phyloP scores from a whole-genome alignment of 768 basidiomycete species.

The Mycena kentingensis region DNA sequence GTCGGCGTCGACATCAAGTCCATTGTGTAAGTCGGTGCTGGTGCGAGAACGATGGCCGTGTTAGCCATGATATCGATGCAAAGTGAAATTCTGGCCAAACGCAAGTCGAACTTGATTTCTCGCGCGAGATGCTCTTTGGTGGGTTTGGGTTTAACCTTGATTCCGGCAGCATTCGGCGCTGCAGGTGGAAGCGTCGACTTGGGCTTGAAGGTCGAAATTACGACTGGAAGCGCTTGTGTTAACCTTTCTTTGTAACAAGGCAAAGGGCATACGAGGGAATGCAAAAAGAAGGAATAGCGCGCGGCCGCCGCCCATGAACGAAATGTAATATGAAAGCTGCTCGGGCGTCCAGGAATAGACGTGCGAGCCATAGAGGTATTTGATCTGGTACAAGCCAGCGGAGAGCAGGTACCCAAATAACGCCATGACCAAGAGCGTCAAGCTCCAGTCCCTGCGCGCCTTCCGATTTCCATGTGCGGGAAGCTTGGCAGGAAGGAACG shows the following conservation, averaged over 20 bases:
- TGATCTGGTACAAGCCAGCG: conserved; percentile 77
- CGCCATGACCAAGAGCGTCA: conserved; percentile 68
- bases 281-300: conserved; percentile 61
- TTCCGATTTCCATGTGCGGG: conserved; percentile 40
- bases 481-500: conserved; percentile 68
- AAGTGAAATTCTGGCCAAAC: conserved; percentile 61
- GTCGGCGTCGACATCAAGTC: conserved; percentile 19
- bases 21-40: conserved; percentile 43
- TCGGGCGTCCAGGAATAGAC: conserved; percentile 72
- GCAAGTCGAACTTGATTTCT: conserved; percentile 73
- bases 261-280: conserved; percentile 35
- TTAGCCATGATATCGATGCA: conserved; percentile 68
- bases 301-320: conserved; percentile 61
- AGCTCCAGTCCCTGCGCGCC: conserved; percentile 73
- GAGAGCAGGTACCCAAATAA: conserved; percentile 67
- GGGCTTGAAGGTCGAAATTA: conserved; percentile 65
- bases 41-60: conserved; percentile 54
- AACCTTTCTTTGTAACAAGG: neutral
- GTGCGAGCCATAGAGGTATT: conserved; percentile 79
- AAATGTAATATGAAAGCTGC: conserved; percentile 76
- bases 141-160: conserved; percentile 31
- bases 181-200: conserved; percentile 14
- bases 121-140: conserved; percentile 55
- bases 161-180: neutral
- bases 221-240: conserved; percentile 37